Evolutionary conservation across 331 rosid species (phyloP).

Genomic region (Phaseolus coccineus): DNA sequence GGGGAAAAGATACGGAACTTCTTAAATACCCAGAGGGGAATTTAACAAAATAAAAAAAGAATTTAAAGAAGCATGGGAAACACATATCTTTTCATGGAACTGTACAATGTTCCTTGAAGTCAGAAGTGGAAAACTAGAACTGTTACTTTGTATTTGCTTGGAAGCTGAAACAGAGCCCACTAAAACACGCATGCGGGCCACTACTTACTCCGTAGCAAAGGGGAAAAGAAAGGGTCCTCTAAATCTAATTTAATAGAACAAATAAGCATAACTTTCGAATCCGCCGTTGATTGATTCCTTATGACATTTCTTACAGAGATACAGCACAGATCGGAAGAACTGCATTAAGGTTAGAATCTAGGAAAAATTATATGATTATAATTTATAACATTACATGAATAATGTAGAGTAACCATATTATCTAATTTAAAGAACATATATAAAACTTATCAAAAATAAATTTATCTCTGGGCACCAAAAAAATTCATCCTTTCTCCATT

Average conservation of each 20-base stretch:
- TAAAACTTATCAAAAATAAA: constrained; percentile 25
- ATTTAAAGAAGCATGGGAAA: constrained; percentile 10
- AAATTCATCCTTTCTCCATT: not conserved
- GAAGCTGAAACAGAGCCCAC: constrained; percentile 55
- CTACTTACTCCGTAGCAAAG: not conserved
- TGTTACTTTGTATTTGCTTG: constrained; percentile 51
- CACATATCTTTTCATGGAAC: constrained; percentile 49
- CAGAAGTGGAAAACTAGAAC: constrained; percentile 53
- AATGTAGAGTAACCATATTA: constrained; percentile 39
- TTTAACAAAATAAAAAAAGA: not conserved
- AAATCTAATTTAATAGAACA: constrained; percentile 23
- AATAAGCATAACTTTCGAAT: constrained; percentile 32
- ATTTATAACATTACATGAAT: constrained; percentile 13
- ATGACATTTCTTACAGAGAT: constrained; percentile 47
- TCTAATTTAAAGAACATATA: constrained; percentile 31
- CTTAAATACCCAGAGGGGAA: not conserved
- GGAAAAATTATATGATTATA: constrained; percentile 32
- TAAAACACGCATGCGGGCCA: constrained; percentile 47
- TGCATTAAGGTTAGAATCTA: constrained; percentile 58
- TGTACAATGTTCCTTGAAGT: constrained; percentile 52
- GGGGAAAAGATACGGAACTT: constrained; percentile 19
- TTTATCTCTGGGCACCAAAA: not conserved
- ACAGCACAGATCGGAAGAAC: constrained; percentile 46
- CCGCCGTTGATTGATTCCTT: constrained; percentile 47
- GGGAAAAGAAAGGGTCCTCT: not conserved